Conservation (phyloP, 495 filamentous ascomycete genomes). For the Penicillium cataractarum region DNA sequence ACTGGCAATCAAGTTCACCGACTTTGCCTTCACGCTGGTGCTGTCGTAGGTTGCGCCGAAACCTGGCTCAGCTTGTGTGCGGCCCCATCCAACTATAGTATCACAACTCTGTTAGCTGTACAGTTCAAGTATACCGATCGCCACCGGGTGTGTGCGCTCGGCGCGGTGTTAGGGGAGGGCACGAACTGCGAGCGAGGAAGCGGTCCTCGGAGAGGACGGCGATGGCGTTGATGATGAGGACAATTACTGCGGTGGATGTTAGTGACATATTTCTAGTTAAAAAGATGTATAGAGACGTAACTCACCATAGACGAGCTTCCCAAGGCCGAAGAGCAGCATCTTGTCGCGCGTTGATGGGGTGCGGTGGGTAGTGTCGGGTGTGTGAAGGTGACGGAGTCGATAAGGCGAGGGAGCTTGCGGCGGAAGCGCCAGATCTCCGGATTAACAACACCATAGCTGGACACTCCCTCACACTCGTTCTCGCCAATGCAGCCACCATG, state of each 20-base stretch:
- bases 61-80: constrained; percentile 63
- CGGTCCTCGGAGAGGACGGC: constrained; percentile 96
- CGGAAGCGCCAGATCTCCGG: constrained; percentile 40
- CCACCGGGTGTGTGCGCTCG: neutral
- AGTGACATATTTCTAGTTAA: too few relatives aligned
- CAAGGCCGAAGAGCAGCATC: constrained; percentile 72
- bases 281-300: too few relatives aligned
- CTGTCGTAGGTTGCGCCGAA: constrained; percentile 74
- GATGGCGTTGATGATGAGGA: constrained; percentile 92
- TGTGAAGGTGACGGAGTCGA: constrained; percentile 8
- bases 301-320: constrained; percentile 73
- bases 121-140: neutral
- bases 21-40: constrained; percentile 81
- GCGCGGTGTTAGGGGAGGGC: constrained; percentile 5
- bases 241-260: constrained; percentile 56
- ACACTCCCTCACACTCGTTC: constrained; percentile 1
- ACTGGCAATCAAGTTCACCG: constrained; percentile 86
- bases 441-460: constrained; percentile 26
- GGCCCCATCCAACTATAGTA: constrained; percentile 77
- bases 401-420: constrained; percentile 21
- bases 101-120: neutral
- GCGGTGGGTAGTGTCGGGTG: constrained; percentile 18
- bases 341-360: constrained; percentile 36
- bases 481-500: constrained; percentile 27
- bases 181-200: constrained; percentile 91